Evolutionary conservation across 1,139 yeast genomes (phyloP), one percentile per base, ranked within the genome.

Genomic region (Taphrina sp.): DNA sequence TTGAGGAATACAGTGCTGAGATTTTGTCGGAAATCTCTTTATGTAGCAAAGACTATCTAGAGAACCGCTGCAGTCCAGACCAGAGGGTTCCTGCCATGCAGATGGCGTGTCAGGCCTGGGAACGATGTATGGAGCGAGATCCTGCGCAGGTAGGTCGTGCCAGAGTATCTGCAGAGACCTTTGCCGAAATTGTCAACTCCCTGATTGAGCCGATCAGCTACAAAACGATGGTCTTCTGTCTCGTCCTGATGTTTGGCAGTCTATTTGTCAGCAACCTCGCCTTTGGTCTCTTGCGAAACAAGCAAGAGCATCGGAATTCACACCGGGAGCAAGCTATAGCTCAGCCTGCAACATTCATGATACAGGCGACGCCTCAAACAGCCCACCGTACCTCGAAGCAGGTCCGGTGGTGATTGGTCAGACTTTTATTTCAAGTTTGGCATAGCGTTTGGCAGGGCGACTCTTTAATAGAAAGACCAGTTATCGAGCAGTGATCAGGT

Each of bases 51-150:
- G 84, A 87, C 60, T 92, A 82, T 67, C 68, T 78, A 22, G 70
- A 83, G 34, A 90, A 92, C 69, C 79, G 83, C 64, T 92, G 98
- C 66, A 69, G 74, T 59, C 75, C 75, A 2, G 72, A 68, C 1
- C 64, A 66, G 59, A 72, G 77, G 7, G 79, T 78, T 0, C 96
- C 95, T 0, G 92, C 89, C 0, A 69, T 89, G 26, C 89, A 85
- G 62, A 69, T 72, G n/a, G 75, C 80, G 17, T 92, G 98, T 68
- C 73, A 77, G 29, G 73, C 74, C 38, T 87, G 95, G 95, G 83
- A 80, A 60, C 78, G 76, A 60, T 92, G 98, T 69, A 89, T 86
- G 95, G 80, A 82, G 63, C 75, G 88, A 59, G 95, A 90, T 64
- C 95, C 96, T 12, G 78, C 80, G 38, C 73, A 79, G 5, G 79